Evolutionary conservation across 2,329 filamentous ascomycete species (phyloP), one percentile per base, ranked within the genome.

Genomic region (Trichoderma pleuroti): DNA sequence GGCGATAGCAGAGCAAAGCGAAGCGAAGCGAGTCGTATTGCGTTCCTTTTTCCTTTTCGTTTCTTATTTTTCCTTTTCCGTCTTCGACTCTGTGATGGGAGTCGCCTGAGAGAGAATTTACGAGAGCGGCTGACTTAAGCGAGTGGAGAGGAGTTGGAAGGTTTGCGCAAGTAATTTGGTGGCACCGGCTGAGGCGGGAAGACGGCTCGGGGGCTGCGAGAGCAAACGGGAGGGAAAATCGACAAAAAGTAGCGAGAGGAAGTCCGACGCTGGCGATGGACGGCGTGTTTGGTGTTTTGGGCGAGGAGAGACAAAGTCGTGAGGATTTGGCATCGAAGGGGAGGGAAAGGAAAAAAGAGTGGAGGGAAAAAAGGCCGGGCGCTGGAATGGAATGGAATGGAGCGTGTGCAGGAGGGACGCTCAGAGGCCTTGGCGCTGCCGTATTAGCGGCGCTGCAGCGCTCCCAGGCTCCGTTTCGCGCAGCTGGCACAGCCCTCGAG

Each of bases 191-290:
- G 49, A 26, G 30, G 18, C 63, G 63, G 49, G 42, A 32, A 66
- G 36, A 66, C 34, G 63, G 63, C 32, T n/a, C 46, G 32, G 18
- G 21, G 28, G 49, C 26, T 28, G 3, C n/a, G 11, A 14, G 52
- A n/a, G n/a, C n/a, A n/a, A n/a, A n/a, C n/a, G n/a, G n/a, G 11
- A 11, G 34, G 8, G n/a, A 46, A 63, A 42, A 34, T 30, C 34
- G 46, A 70, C 16, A 64, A 24, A 62, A 24, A 57, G 60, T 42
- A 63, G 68, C 68, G 60, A 70, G 59, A 63, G 68, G 49, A 70
- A 63, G 46, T 42, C 32, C 34, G 49, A 57, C 57, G 68, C 57
- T 36, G 49, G 59, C 68, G 68, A 70, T 63, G 68, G 68, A 57
- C 60, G 68, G 68, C 59, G 68, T 42, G 68, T 64, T 32, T 70